These are phyloP conservation scores for Phytophthora citrophthora DNA, from an alignment of 352 stramenopile species.

Conservation along the genomic window DNA sequence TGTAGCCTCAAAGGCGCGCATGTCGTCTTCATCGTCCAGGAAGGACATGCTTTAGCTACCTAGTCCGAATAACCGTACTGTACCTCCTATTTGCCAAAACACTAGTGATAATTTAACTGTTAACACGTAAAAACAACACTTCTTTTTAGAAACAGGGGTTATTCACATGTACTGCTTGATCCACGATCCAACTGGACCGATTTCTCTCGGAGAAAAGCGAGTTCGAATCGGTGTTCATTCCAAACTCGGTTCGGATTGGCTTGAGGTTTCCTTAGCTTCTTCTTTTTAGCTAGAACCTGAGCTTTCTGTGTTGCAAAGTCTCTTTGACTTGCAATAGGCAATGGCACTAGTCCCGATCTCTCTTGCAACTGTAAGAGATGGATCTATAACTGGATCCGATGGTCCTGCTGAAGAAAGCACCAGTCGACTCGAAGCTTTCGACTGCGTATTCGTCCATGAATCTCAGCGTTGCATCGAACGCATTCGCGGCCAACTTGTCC, in stretches of 20 bases:
- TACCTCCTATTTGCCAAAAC: conserved; percentile 1
- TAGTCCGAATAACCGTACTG: no score
- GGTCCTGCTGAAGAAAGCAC: not conserved
- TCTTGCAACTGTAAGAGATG: not conserved
- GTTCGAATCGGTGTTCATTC: conserved; percentile 34
- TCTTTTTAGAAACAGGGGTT: no score
- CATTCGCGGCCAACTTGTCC: not conserved
- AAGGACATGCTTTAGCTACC: no score
- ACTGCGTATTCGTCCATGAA: conserved; percentile 7
- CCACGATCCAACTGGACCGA: conserved; percentile 27
- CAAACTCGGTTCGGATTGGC: conserved; percentile 29
- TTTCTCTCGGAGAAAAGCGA: conserved; percentile 32
- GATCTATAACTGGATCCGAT: not conserved
- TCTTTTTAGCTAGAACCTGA: not conserved
- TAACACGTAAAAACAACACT: no score
- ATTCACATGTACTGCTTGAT: no score
- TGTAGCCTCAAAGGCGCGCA: conserved; percentile 24
- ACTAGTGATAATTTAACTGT: no score
- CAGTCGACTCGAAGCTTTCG: not conserved
- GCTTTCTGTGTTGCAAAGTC: not conserved
- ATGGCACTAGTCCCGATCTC: not conserved
- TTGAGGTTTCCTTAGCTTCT: conserved; percentile 4
- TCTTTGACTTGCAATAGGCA: not conserved
- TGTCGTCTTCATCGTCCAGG: conserved; percentile 20
- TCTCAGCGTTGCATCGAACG: conserved; percentile 1